Percentiles rank a stretch among this genome's conserved stretches.
Conservation (phyloP, 1,284 basidiomycete species). For the Athelia psychrophila region DNA sequence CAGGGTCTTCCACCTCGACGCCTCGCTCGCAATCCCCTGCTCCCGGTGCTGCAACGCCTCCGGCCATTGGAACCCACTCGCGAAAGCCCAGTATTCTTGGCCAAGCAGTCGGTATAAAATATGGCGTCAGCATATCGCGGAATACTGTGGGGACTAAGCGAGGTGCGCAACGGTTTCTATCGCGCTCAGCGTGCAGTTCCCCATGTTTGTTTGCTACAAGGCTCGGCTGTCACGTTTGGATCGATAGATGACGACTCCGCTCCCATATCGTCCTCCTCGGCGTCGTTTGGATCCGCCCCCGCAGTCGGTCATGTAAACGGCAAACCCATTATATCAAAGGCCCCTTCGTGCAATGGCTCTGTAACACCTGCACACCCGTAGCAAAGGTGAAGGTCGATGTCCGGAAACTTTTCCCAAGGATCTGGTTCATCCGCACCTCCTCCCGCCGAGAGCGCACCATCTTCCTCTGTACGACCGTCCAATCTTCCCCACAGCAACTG, state of each 20-base stretch:
- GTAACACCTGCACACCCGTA: slow-evolving; percentile 27
- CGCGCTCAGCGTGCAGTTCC: slow-evolving; percentile 6
- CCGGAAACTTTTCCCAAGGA: slow-evolving; percentile 36
- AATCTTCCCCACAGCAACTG: slow-evolving; percentile 39
- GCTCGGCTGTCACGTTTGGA: slow-evolving; percentile 74
- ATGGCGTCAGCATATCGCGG: slow-evolving; percentile 65
- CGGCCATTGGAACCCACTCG: slow-evolving; percentile 57
- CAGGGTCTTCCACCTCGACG: slow-evolving; percentile 48
- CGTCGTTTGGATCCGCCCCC: slow-evolving; percentile 72
- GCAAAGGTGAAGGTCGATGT: slow-evolving; percentile 56
- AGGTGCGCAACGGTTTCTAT: slow-evolving; percentile 58
- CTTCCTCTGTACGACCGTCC: slow-evolving; percentile 41
- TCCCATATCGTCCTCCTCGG: slow-evolving; percentile 69
- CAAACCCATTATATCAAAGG: slow-evolving; percentile 40
- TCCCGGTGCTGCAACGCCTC: slow-evolving; percentile 41
- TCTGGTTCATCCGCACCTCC: slow-evolving; percentile 13
- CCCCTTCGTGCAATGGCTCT: slow-evolving; percentile 27
- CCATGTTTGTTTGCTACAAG: too few species aligned
- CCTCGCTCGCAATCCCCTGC: slow-evolving; percentile 77
- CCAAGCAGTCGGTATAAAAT: slow-evolving; percentile 69
- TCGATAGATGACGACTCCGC: slow-evolving; percentile 75
- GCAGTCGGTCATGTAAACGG: slow-evolving; percentile 52
- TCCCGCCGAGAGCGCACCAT: slow-evolving; percentile 27
- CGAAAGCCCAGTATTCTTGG: slow-evolving; percentile 69
- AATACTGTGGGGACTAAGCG: slow-evolving; percentile 53